phyloP scores from a whole-genome alignment of 2,329 filamentous ascomycete genomes.

The Fusarium begoniae region DNA sequence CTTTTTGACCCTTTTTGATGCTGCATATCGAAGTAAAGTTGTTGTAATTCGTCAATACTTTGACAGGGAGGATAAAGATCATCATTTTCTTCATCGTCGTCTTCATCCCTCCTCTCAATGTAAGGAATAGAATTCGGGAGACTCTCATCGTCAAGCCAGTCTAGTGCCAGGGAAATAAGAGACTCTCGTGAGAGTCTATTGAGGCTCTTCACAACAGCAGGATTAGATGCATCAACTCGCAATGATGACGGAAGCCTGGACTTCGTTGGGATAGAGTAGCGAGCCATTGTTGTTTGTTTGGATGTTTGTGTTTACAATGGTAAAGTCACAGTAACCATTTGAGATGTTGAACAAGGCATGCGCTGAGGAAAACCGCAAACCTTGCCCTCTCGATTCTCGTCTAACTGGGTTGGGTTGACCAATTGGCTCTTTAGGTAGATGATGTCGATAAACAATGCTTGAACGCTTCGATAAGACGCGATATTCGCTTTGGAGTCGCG shows the following conservation, averaged over 20 bases:
- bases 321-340: background rate
- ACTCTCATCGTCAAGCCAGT: constrained; percentile 79
- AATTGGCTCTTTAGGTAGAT: background rate
- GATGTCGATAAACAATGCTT: constrained; percentile 11
- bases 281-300: constrained; percentile 54
- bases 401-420: background rate
- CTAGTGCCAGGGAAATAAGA: constrained; percentile 75
- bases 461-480: constrained; percentile 20
- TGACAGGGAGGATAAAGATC: constrained; percentile 75
- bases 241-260: constrained; percentile 76
- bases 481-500: constrained; percentile 24
- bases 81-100: constrained; percentile 65
- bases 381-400: constrained; percentile 1
- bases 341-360: constrained; percentile 4
- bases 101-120: constrained; percentile 50
- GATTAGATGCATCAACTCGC: constrained; percentile 72
- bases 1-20: constrained; percentile 67
- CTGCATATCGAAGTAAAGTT: constrained; percentile 70
- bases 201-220: constrained; percentile 72
- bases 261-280: constrained; percentile 74
- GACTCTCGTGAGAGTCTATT: constrained; percentile 76
- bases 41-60: constrained; percentile 72
- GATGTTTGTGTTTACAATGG: constrained; percentile 21
- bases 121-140: constrained; percentile 60
- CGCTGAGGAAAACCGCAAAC: background rate